phyloP scores from a whole-genome alignment of 495 filamentous ascomycete genomes.

The Wilcoxina mikolae region DNA sequence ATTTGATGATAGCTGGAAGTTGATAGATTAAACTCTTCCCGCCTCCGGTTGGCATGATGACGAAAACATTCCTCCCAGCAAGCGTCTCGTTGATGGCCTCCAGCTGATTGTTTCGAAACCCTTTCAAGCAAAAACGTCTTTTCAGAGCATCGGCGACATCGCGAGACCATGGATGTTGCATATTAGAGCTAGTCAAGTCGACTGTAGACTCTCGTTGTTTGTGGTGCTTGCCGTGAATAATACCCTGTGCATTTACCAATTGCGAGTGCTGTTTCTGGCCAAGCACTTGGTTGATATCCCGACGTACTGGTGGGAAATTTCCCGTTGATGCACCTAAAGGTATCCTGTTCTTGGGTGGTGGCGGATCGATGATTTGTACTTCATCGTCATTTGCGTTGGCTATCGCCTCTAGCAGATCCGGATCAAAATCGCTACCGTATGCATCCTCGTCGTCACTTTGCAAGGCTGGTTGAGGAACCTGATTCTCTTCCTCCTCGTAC shows the following conservation, averaged over 20 bases:
- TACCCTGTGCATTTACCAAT: neutral
- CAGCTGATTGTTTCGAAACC: slow-evolving; percentile 81
- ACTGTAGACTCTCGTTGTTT: slow-evolving; percentile 18
- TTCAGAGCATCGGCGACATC: slow-evolving; percentile 67
- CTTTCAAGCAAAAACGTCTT: slow-evolving; percentile 64
- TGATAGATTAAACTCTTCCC: slow-evolving; percentile 97
- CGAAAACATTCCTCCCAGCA: slow-evolving; percentile 71
- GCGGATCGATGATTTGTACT: neutral
- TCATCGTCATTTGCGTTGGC: slow-evolving; percentile 24
- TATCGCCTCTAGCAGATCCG: slow-evolving; percentile 11
- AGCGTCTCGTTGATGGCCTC: slow-evolving; percentile 92
- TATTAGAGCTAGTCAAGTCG: slow-evolving; percentile 29
- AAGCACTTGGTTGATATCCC: slow-evolving; percentile 17
- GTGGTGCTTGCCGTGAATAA: slow-evolving; percentile 4
- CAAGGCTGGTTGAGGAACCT: slow-evolving; percentile 17
- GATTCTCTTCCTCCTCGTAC: slow-evolving; percentile 6
- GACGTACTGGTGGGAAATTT: slow-evolving; percentile 7
- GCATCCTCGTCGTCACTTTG: slow-evolving; percentile 22
- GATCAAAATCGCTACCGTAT: slow-evolving; percentile 24
- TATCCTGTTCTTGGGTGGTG: neutral
- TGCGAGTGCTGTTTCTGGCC: slow-evolving; percentile 1
- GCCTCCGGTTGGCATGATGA: slow-evolving; percentile 94
- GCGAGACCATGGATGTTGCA: slow-evolving; percentile 59
- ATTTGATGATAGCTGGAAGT: slow-evolving; percentile 68
- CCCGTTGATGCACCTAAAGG: neutral